phyloP scores from a whole-genome alignment of 192 early-diverging fungal genomes.

The Diversispora epigaea region DNA sequence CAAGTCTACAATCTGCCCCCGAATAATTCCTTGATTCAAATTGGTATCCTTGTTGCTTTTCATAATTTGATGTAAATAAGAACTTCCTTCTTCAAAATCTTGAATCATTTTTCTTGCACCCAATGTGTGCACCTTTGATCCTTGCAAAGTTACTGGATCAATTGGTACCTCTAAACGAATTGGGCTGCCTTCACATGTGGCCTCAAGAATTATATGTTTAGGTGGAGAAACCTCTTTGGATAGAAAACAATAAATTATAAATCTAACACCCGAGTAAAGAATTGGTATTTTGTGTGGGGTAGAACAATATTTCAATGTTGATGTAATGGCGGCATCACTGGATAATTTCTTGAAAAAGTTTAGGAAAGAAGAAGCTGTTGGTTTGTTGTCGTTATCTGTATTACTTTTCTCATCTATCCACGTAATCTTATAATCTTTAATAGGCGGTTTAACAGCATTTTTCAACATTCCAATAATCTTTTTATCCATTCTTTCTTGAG shows the following conservation, averaged over 20 bases:
- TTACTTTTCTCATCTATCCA: neutral
- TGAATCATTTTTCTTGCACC: too few relatives aligned
- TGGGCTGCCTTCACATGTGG: too few relatives aligned
- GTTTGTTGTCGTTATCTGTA: neutral
- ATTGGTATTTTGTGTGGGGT: conserved; percentile 14
- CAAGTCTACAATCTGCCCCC: too few relatives aligned
- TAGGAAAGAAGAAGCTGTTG: neutral
- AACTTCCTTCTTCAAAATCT: too few relatives aligned
- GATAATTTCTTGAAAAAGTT: neutral
- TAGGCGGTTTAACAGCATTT: conserved; percentile 41
- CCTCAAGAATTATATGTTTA: too few relatives aligned
- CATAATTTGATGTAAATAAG: too few relatives aligned
- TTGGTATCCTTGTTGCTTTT: too few relatives aligned
- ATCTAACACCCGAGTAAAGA: conserved; percentile 14
- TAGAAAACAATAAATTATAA: conserved; percentile 17
- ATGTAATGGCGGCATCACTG: neutral
- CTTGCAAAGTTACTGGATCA: too few relatives aligned
- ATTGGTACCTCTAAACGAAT: too few relatives aligned
- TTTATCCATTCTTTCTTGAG: conserved; percentile 51
- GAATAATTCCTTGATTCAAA: too few relatives aligned
- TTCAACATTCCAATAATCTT: conserved; percentile 58
- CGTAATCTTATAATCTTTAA: conserved; percentile 49
- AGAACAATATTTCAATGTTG: neutral
- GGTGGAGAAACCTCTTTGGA: conserved; percentile 2
- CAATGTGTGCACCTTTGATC: too few relatives aligned